Evolutionary conservation across 345 rosid genomes (phyloP), one percentile per base, ranked within the genome.

Genomic region (Hypericum perforatum): DNA sequence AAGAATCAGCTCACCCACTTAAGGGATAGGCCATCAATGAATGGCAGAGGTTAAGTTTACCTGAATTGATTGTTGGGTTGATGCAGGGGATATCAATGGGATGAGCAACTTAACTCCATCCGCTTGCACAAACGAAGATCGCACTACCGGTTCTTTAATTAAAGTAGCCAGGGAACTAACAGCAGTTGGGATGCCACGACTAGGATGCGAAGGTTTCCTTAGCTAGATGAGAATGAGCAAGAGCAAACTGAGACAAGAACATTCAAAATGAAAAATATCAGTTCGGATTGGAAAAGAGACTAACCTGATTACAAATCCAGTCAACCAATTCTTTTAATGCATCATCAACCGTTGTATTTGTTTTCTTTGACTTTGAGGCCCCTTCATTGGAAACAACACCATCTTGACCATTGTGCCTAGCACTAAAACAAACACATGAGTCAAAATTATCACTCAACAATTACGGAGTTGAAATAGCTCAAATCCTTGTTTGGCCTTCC

Each of bases 21-120:
- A 11, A 54, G 10, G 10, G 22, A 39, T n/a, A 9, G 60, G 0
- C 51, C 5, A 69, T 54, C 29, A 16, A 38, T 39, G 6, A 56
- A 8, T 39, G 22, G 13, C 12, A 58, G 32, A 22, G 11, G 43
- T 49, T 43, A 49, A 16, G 10, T 37, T 60, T 67, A 87, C 98
- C 98, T 91, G 98, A 44, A 82, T 82, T 41, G 98, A 91, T 63
- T 87, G 98, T 74, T 87, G 98, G 42, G 95, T 91, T 43, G 98
- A 81, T 64, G 94, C 98, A 13, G 98, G 98, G 63, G 82, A 78
- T 69, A 91, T 91, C 41, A 78, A 69, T 57, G 96, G 95, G 64
- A 80, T 73, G 57, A 91, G 75, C 69, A 91, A 72, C 76, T 91
- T 91, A 72, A 91, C 87, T 15, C 98, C 98, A 67, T 91, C 95